These are phyloP conservation scores for Dipteronia sinensis DNA, from an alignment of 345 rosid species.

Conservation along the genomic window DNA sequence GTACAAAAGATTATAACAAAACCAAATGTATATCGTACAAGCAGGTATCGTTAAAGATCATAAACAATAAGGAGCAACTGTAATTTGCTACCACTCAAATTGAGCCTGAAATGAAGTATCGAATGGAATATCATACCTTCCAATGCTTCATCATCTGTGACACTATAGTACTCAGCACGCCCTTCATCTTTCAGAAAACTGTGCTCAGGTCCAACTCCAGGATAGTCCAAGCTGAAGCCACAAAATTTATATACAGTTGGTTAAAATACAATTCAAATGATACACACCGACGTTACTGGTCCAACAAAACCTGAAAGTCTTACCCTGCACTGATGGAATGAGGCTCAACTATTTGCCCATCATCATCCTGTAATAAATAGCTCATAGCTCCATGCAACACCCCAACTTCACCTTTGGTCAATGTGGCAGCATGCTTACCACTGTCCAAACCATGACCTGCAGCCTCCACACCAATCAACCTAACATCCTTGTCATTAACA, in stretches of 20 bases:
- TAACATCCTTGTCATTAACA: conserved; percentile 67
- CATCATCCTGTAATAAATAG: conserved; percentile 89
- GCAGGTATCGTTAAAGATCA: too few relatives aligned
- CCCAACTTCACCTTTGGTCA: conserved; percentile 85
- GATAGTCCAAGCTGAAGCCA: conserved; percentile 80
- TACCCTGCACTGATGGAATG: conserved; percentile 98
- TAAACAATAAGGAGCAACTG: too few relatives aligned
- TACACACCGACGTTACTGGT: background rate
- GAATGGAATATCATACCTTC: conserved; percentile 52
- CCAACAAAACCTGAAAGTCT: background rate
- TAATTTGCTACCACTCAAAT: too few relatives aligned
- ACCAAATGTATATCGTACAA: too few relatives aligned
- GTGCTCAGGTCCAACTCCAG: conserved; percentile 99
- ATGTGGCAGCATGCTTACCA: conserved; percentile 93
- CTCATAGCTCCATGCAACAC: conserved; percentile 98
- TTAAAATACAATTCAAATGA: conserved; percentile 5
- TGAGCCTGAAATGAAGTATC: too few relatives aligned
- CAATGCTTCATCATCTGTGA: conserved; percentile 87
- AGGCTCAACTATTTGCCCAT: conserved; percentile 91
- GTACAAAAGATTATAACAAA: too few relatives aligned
- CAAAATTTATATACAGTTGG: background rate
- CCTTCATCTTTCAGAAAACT: conserved; percentile 87
- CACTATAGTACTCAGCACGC: conserved; percentile 77
- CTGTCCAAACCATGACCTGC: conserved; percentile 91
- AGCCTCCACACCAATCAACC: conserved; percentile 97